phyloP scores from a whole-genome alignment of 2,329 filamentous ascomycete genomes.

The Leptographium lundbergii region DNA sequence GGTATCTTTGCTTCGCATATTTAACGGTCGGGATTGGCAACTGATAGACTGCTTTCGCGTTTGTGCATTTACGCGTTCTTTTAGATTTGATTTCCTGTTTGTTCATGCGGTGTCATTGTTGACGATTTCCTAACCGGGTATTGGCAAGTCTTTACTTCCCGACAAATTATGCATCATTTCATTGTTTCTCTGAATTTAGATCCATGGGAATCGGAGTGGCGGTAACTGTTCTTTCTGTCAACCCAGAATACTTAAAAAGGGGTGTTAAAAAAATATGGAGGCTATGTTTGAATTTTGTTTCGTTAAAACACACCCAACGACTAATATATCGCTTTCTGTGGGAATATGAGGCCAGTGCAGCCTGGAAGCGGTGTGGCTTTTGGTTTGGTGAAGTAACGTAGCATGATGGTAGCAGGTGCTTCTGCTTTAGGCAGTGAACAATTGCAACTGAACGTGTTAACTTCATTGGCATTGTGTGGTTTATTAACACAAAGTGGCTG shows the following conservation, averaged over 20 bases:
- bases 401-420: no score
- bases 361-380: no score
- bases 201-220: background rate
- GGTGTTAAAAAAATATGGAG: background rate
- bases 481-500: no score
- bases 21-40: conserved; percentile 18
- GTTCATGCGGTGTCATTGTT: background rate
- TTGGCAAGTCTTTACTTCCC: background rate
- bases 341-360: background rate
- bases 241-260: background rate
- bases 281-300: background rate
- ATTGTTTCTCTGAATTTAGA: background rate
- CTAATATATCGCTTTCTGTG: background rate
- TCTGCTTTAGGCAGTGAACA: no score
- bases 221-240: background rate
- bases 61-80: background rate
- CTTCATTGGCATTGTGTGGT: no score
- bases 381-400: no score
- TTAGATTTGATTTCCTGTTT: background rate
- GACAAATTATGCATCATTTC: background rate
- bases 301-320: background rate
- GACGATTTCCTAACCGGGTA: background rate
- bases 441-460: no score
- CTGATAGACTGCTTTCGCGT: conserved; percentile 20
- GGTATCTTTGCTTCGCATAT: conserved; percentile 24